Conservation (phyloP, 1,139 yeast genomes). For the Blastobotrys elegans region DNA sequence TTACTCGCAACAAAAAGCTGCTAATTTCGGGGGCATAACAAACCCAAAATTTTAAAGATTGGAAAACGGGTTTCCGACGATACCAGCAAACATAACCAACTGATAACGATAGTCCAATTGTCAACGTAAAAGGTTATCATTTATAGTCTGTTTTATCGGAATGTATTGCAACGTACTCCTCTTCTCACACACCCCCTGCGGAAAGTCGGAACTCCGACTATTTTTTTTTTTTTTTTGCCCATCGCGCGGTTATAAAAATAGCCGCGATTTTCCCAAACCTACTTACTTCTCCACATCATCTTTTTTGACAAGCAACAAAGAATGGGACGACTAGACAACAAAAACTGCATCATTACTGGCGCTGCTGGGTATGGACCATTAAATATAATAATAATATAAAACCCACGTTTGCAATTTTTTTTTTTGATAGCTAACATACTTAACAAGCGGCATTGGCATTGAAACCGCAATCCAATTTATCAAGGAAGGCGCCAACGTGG, state of each 20-base stretch:
- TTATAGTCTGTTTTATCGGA: too few relatives aligned
- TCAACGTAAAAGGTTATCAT: too few relatives aligned
- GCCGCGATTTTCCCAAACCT: background rate
- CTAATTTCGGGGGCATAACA: too few relatives aligned
- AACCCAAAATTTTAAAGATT: too few relatives aligned
- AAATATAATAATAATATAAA: too few relatives aligned
- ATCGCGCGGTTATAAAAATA: background rate
- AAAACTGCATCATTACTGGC: constrained; percentile 56
- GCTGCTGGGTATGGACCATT: constrained; percentile 63
- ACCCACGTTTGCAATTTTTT: constrained; percentile 16
- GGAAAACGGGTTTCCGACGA: too few relatives aligned
- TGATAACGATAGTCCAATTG: too few relatives aligned
- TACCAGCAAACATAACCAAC: too few relatives aligned
- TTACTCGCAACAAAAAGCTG: too few relatives aligned
- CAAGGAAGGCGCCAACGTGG: constrained; percentile 45
- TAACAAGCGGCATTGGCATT: constrained; percentile 38
- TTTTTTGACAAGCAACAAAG: background rate
- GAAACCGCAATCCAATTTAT: constrained; percentile 38
- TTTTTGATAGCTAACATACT: constrained; percentile 3
- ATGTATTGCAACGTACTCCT: too few relatives aligned
- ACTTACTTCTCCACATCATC: background rate
- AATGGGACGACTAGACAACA: constrained; percentile 45
- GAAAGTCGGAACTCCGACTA: background rate
- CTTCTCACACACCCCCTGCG: too few relatives aligned
- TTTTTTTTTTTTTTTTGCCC: background rate